Percentiles rank a stretch among this genome's conserved stretches.
phyloP scores from a whole-genome alignment of 2,329 filamentous ascomycete species.

The Epichloe gansuensis region DNA sequence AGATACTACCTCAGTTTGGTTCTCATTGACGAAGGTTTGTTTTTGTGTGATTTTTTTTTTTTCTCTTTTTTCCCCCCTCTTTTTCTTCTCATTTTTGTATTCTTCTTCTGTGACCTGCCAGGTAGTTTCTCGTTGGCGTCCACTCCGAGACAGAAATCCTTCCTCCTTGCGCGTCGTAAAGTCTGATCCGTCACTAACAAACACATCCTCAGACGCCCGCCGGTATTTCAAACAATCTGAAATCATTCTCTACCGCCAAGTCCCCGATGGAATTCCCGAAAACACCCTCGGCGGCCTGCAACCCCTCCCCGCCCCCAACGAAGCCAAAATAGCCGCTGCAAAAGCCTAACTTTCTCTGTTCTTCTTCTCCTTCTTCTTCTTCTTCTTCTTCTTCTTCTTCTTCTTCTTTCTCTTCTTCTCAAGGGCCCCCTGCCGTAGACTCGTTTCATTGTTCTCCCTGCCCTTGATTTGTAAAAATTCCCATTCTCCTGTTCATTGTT shows the following conservation, averaged over 20 bases:
- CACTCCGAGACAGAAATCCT: too few relatives aligned
- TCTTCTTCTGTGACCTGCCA: too few relatives aligned
- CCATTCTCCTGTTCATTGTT: not conserved
- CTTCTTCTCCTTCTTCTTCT: not conserved
- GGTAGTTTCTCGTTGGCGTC: too few relatives aligned
- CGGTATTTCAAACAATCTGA: constrained; percentile 99
- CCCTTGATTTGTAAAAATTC: not conserved
- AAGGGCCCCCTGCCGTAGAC: not conserved
- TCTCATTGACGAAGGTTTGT: constrained; percentile 79
- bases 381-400: not conserved
- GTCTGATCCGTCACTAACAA: not conserved
- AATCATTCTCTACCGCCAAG: constrained; percentile 88
- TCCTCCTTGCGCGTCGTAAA: too few relatives aligned
- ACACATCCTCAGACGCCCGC: constrained; percentile 55
- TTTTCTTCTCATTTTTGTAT: not conserved
- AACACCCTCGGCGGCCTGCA: constrained; percentile 24
- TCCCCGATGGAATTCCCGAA: constrained; percentile 36
- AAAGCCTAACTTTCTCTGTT: constrained; percentile 8
- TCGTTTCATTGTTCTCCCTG: not conserved
- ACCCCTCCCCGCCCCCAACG: constrained; percentile 28
- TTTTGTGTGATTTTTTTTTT: not conserved
- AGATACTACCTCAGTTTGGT: constrained; percentile 95
- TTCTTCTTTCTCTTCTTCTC: not conserved
- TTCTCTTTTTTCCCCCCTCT: too few relatives aligned
- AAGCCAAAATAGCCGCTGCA: constrained; percentile 32